phyloP scores from a whole-genome alignment of 352 stramenopile species.

The Globisporangium irregulare region DNA sequence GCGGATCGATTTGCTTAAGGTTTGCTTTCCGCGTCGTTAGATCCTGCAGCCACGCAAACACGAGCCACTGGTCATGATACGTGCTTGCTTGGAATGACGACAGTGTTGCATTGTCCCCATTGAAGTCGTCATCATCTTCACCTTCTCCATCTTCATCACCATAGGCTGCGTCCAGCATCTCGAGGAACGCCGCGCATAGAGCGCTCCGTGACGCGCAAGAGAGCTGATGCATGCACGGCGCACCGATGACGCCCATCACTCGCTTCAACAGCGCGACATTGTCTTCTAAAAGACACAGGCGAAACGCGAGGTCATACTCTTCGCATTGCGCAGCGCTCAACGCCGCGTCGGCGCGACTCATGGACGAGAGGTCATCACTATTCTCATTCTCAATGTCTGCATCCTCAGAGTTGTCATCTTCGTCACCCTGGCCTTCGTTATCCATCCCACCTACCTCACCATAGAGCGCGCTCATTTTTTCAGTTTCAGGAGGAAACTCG shows the following conservation, averaged over 20 bases:
- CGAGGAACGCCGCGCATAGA: conserved; percentile 51
- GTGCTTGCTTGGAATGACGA: background rate
- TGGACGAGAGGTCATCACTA: conserved; percentile 11
- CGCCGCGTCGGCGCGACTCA: conserved; percentile 39
- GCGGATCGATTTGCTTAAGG: conserved; percentile 34
- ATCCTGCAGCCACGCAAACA: conserved; percentile 45
- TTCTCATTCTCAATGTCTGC: conserved; percentile 7
- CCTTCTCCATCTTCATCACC: background rate
- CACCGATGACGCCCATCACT: conserved; percentile 28
- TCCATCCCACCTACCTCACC: background rate
- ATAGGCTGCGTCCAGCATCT: conserved; percentile 32
- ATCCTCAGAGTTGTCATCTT: background rate
- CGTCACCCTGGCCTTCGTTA: background rate
- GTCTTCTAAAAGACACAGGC: conserved; percentile 55
- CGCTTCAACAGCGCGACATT: conserved; percentile 37
- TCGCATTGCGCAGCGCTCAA: conserved; percentile 36
- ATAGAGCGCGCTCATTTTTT: background rate
- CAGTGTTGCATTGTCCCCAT: background rate
- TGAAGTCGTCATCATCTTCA: background rate
- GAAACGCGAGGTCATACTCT: conserved; percentile 48
- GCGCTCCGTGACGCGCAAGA: conserved; percentile 35
- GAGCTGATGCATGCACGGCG: conserved; percentile 33
- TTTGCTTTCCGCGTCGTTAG: conserved; percentile 12
- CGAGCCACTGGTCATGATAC: conserved; percentile 29
- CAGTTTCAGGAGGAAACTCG: background rate